Base-by-base conservation (phyloP, 805 yeast genomes). In the Zygotorulaspora florentina region DNA sequence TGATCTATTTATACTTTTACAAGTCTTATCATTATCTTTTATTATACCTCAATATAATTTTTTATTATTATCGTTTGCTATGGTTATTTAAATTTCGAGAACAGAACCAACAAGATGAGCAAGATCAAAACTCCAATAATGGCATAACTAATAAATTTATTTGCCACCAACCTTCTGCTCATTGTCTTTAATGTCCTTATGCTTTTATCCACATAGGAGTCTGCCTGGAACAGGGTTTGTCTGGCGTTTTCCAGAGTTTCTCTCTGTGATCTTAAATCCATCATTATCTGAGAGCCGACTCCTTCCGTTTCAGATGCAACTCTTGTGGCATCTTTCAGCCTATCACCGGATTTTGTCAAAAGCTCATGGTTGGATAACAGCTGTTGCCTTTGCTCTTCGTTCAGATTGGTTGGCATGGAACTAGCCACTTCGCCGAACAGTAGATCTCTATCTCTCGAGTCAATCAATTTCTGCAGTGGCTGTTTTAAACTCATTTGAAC, bases 81-180 rank as follows among this genome's bases (percentile, higher is more conserved):
- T 13, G 25, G 30, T 33, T 64, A 84, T 73, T 80, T 76, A 64
- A 88, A 85, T 67, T 91, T 91, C 62, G 88, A 82, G 40, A 87
- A 86, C 45, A 91, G 70, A 6, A 89, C 96, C 52, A 91, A 72
- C 52, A 91, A 69, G 39, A 91, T 91, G 58, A 91, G 73, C 43
- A 91, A 59, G 6, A 91, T 80, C 59, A 91, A 75, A 15, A 91
- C 90, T 6, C 86, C 96, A 45, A 91, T 91, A 46, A 91, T 91
- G 9, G 95, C 95, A 58, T 88, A 87, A 46, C 95, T 87, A 52
- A 91, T 85, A 55, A 90, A 74, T 65, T 88, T 85, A 67, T 91
- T 91, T 5, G 96, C 91, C 9, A 95, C 88, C 74, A 90, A 75
- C 58, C 98, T 73, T 66, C 98, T 77, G 20, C 96, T 85, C 99